A percentile compares a stretch with the other conserved stretches of the same genome.
Conservation (phyloP, 495 filamentous ascomycete genomes). For the Massariosphaeria phaeospora region DNA sequence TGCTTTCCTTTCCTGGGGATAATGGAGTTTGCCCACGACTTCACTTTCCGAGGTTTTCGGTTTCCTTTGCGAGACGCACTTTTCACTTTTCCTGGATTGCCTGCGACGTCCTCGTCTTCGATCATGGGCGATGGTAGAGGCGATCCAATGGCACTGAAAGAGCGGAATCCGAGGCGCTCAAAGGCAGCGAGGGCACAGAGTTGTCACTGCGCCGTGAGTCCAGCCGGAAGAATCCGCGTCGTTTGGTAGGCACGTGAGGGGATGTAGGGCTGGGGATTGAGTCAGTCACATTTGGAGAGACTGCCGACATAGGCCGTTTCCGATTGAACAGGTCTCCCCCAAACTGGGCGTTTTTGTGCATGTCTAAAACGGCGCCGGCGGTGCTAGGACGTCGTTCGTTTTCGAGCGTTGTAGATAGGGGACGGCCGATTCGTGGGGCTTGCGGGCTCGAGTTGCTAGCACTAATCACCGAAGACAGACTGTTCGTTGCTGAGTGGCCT, state of each 20-base stretch:
- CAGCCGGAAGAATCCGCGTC: slow-evolving; percentile 31
- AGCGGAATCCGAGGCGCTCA: slow-evolving; percentile 24
- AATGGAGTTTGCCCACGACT: slow-evolving; percentile 74
- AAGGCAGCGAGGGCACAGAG: slow-evolving; percentile 1
- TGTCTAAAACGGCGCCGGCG: slow-evolving; percentile 49
- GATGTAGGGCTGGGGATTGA: slow-evolving; percentile 23
- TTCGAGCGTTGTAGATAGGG: slow-evolving; percentile 39
- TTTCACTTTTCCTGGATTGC: slow-evolving; percentile 17
- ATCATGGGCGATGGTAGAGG: slow-evolving; percentile 20
- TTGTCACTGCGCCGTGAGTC: slow-evolving; percentile 27
- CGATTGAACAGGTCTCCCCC: slow-evolving; percentile 29
- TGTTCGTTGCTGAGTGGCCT: slow-evolving; percentile 59
- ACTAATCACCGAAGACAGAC: slow-evolving; percentile 59
- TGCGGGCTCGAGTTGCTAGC: slow-evolving; percentile 38
- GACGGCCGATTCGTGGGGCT: slow-evolving; percentile 29
- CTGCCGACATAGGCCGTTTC: slow-evolving; percentile 35
- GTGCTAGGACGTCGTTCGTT: slow-evolving; percentile 47
- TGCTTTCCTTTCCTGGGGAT: slow-evolving; percentile 56
- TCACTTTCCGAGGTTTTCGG: slow-evolving; percentile 74
- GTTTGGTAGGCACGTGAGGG: slow-evolving; percentile 30
- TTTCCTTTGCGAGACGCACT: slow-evolving; percentile 47
- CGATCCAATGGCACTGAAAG: slow-evolving; percentile 13
- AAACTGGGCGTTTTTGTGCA: slow-evolving; percentile 7
- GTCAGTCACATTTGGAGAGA: slow-evolving; percentile 23
- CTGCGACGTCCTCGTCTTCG: slow-evolving; percentile 7